Evolutionary conservation across 345 rosid genomes (phyloP), one percentile per base, ranked within the genome.

Genomic region (Boechera stricta): DNA sequence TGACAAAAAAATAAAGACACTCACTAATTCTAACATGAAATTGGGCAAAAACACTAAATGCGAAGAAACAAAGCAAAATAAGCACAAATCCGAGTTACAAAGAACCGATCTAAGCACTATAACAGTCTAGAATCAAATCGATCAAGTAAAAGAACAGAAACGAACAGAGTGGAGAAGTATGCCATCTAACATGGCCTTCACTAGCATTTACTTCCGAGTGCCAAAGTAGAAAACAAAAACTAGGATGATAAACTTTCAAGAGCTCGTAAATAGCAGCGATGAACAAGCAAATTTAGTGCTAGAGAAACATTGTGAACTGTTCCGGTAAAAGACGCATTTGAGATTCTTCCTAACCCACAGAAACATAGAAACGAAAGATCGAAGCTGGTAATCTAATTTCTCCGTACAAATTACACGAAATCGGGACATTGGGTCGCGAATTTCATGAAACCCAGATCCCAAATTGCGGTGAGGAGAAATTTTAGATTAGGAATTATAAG

Each of bases 221-320:
- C 42, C 31, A 5, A 39, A 29, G 38, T 15, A 36, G 8, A 36
- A 65, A 10, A 52, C 11, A 9, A 10, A 29, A 67, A 49, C 32
- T 18, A 6, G 15, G 26, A 36, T 38, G 32, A 29, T 3, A 29
- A 55, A 9, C 36, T 13, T 54, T 15, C 16, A 7, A 9, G 36
- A 36, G 62, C 39, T 54, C 26, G 38, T 39, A 39, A 39, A 39
- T 7, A 33, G 7, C 47, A 70, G 59, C 5, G 53, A 41, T 24
- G 77, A 74, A 24, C 10, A 76, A 75, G 54, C 62, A 59, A 59
- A 29, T 60, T 9, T 29, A 64, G 62, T 59, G 68, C 54, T 73
- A 47, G 52, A 52, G 5, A 74, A 3, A 64, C 36, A n/a, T 36
- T 39, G 24, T 44, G 52, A 21, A 54, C 8, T 10, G 41, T 39